Evolutionary conservation across 2,329 filamentous ascomycete species (phyloP).

Genomic region (Pseudovirgaria hyperparasitica): DNA sequence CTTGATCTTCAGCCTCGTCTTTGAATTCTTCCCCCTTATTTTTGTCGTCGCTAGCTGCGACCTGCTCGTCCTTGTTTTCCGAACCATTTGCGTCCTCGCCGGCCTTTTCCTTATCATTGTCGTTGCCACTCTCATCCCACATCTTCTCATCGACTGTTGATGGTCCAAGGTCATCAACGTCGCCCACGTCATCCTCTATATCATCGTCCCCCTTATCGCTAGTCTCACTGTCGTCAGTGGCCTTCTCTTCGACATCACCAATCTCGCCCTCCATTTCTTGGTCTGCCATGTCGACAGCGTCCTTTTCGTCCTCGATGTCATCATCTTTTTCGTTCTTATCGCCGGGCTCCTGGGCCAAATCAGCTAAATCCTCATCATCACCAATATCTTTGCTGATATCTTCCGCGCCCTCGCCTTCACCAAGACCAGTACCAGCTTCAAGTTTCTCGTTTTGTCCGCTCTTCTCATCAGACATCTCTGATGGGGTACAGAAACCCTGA

Average conservation of each 20-base stretch:
- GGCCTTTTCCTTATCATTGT: conserved; percentile 69
- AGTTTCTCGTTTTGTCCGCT: conserved; percentile 63
- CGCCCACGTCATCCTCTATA: conserved; percentile 80
- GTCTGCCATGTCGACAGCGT: conserved; percentile 84
- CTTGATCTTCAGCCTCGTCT: conserved; percentile 47
- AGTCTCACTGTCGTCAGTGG: conserved; percentile 46
- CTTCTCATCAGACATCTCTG: conserved; percentile 62
- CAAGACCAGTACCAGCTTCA: conserved; percentile 84
- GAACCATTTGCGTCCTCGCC: conserved; percentile 45
- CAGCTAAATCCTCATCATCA: conserved; percentile 83
- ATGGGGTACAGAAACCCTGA: conserved; percentile 83
- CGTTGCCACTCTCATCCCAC: conserved; percentile 75
- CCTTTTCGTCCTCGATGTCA: conserved; percentile 67
- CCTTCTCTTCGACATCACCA: conserved; percentile 42
- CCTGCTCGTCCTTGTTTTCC: conserved; percentile 34
- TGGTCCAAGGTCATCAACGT: conserved; percentile 82
- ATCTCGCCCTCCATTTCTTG: conserved; percentile 83
- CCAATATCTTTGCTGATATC: conserved; percentile 97
- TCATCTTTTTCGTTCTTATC: conserved; percentile 39
- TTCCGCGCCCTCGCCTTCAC: conserved; percentile 87
- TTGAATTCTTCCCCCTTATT: conserved; percentile 44
- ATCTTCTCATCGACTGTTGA: conserved; percentile 94
- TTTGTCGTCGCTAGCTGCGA: conserved; percentile 32
- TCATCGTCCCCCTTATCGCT: conserved; percentile 38
- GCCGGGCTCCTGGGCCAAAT: conserved; percentile 76